A percentile compares a stretch with the other conserved stretches of the same genome.
Conservation (phyloP, 371 early-diverging fungal species). For the Dinochytrium kinnereticum region DNA sequence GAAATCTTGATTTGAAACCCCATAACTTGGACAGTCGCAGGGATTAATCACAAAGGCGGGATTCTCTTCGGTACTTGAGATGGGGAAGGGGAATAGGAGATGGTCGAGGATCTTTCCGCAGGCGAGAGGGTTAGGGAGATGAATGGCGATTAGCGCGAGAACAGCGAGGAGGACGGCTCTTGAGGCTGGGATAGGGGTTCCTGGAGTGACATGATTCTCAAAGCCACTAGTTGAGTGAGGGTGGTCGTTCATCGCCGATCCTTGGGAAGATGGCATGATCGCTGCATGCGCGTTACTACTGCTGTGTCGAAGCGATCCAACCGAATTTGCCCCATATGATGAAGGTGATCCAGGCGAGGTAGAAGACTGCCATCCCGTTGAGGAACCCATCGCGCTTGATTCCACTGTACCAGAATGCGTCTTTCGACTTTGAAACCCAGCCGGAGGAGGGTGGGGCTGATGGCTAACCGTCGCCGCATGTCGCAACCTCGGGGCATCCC, state of each 20-base stretch:
- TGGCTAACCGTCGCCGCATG: neutral
- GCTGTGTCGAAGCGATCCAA: too few relatives aligned
- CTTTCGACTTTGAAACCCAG: neutral
- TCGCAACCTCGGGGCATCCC: neutral
- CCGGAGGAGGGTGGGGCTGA: neutral
- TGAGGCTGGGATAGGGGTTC: neutral
- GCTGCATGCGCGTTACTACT: too few relatives aligned
- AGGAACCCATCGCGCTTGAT: neutral
- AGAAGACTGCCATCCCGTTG: neutral
- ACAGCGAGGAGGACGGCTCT: neutral
- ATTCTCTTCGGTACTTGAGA: too few relatives aligned
- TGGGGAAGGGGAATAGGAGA: constrained; percentile 2
- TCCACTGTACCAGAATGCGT: neutral
- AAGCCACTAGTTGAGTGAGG: neutral
- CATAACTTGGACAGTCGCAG: too few relatives aligned
- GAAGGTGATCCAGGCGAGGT: neutral
- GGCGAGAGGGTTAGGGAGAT: constrained; percentile 1
- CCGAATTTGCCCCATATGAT: too few relatives aligned
- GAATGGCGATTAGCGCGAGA: constrained; percentile 7
- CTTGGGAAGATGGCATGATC: too few relatives aligned
- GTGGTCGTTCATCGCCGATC: neutral
- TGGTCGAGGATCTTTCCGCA: neutral
- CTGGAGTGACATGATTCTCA: neutral
- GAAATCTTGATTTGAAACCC: too few relatives aligned
- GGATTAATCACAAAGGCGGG: too few relatives aligned